Evolutionary conservation across 1,284 basidiomycete genomes (phyloP).

Genomic region (Rhodotorula sp.): DNA sequence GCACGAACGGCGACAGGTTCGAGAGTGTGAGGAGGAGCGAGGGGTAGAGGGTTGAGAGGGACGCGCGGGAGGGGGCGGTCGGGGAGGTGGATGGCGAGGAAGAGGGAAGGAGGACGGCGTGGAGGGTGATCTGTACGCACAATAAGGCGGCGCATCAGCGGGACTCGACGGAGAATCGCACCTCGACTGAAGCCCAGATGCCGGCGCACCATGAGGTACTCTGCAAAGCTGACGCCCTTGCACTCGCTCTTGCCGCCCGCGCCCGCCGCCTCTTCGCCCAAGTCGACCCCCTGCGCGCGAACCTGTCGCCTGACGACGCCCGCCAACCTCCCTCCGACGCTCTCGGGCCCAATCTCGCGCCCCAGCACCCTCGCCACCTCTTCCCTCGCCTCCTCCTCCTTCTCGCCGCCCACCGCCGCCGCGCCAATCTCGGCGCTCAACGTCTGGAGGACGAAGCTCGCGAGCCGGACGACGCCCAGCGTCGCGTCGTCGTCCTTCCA

Average conservation of each 20-base stretch:
- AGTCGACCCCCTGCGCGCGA: slow-evolving; percentile 58
- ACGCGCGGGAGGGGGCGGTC: slow-evolving; percentile 48
- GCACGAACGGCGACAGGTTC: slow-evolving; percentile 66
- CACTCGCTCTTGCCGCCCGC: background rate
- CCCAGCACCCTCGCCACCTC: slow-evolving; percentile 61
- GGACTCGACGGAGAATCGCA: background rate
- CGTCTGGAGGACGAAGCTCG: slow-evolving; percentile 89
- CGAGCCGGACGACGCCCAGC: slow-evolving; percentile 82
- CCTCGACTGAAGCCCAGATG: background rate
- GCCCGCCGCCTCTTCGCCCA: background rate
- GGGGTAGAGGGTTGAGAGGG: slow-evolving; percentile 58
- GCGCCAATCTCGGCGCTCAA: slow-evolving; percentile 58
- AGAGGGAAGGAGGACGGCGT: slow-evolving; percentile 76
- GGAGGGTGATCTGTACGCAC: slow-evolving; percentile 60
- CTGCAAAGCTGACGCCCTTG: slow-evolving; percentile 63
- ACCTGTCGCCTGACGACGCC: slow-evolving; percentile 65
- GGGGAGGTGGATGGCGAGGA: background rate
- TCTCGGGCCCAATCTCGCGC: slow-evolving; percentile 45
- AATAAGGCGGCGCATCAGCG: no score
- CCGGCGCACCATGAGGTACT: slow-evolving; percentile 73
- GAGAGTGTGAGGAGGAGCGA: slow-evolving; percentile 85
- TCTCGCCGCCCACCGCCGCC: background rate
- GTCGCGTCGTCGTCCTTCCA: slow-evolving; percentile 89
- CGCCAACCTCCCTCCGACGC: background rate
- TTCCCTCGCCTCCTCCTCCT: background rate